phyloP scores from a whole-genome alignment of 129 eudicot species.

The Tanacetum coccineum region DNA sequence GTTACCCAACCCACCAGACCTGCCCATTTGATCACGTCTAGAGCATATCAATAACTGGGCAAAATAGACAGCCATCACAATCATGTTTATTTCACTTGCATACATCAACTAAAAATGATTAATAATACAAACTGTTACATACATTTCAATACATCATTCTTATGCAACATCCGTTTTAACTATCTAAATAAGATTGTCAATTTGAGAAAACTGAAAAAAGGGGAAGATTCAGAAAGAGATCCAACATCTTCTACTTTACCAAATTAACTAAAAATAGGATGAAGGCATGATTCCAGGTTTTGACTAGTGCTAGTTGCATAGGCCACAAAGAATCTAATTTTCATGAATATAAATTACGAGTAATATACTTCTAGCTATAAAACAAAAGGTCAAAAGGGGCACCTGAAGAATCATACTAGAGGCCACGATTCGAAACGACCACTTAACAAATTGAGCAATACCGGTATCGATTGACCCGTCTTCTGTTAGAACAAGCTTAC shows the following conservation, averaged over 20 bases:
- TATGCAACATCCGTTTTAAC: background rate
- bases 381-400: background rate
- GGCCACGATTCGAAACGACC: slow-evolving; percentile 85
- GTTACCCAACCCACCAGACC: background rate
- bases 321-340: no score
- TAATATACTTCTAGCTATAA: background rate
- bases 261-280: no score
- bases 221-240: background rate
- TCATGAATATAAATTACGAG: no score
- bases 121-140: background rate
- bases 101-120: background rate
- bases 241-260: background rate
- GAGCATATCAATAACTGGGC: background rate
- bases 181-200: slow-evolving; percentile 6
- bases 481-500: slow-evolving; percentile 72
- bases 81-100: slow-evolving; percentile 9
- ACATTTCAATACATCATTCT: slow-evolving; percentile 1
- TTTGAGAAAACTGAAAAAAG: background rate
- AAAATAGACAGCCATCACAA: background rate
- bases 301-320: no score
- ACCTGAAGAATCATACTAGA: slow-evolving; percentile 86
- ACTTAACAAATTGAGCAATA: slow-evolving; percentile 68
- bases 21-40: background rate
- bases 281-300: no score
- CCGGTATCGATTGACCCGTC: slow-evolving; percentile 77